phyloP scores from a whole-genome alignment of 1,139 yeast genomes.

The Yamadazyma dendronema region DNA sequence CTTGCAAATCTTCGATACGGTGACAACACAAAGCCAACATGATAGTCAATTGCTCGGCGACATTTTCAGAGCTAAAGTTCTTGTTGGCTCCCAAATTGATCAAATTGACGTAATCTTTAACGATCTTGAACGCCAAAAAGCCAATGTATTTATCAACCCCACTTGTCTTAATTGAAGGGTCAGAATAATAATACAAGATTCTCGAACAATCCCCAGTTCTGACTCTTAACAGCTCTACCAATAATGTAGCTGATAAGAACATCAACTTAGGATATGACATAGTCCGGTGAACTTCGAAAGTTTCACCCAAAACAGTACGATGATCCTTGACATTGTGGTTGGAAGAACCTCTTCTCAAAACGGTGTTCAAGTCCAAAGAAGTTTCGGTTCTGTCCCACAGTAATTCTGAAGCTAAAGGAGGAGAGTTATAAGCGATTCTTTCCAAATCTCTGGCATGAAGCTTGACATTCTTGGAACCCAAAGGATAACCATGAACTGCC shows the following conservation, averaged over 20 bases:
- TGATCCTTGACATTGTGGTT: slow-evolving; percentile 79
- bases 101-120: slow-evolving; percentile 52
- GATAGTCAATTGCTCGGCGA: slow-evolving; percentile 70
- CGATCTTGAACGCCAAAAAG: slow-evolving; percentile 59
- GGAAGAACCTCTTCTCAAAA: slow-evolving; percentile 86
- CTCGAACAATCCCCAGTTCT: slow-evolving; percentile 80
- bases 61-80: slow-evolving; percentile 54
- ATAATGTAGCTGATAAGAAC: slow-evolving; percentile 81
- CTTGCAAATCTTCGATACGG: slow-evolving; percentile 71
- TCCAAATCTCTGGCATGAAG: slow-evolving; percentile 49
- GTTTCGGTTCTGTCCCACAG: slow-evolving; percentile 89
- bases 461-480: slow-evolving; percentile 54
- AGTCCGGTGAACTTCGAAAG: slow-evolving; percentile 51
- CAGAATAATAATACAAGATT: slow-evolving; percentile 74
- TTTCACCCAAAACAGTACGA: slow-evolving; percentile 53
- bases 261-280: slow-evolving; percentile 78
- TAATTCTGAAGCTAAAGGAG: slow-evolving; percentile 87
- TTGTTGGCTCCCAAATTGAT: slow-evolving; percentile 47
- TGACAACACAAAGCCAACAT: slow-evolving; percentile 75
- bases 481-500: slow-evolving; percentile 85
- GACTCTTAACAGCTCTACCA: slow-evolving; percentile 77
- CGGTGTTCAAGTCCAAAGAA: slow-evolving; percentile 87
- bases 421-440: slow-evolving; percentile 81
- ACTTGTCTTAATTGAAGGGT: slow-evolving; percentile 73
- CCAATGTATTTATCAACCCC: slow-evolving; percentile 74